Evolutionary conservation across 2,329 filamentous ascomycete genomes (phyloP).

Genomic region (Aureobasidium sp.): DNA sequence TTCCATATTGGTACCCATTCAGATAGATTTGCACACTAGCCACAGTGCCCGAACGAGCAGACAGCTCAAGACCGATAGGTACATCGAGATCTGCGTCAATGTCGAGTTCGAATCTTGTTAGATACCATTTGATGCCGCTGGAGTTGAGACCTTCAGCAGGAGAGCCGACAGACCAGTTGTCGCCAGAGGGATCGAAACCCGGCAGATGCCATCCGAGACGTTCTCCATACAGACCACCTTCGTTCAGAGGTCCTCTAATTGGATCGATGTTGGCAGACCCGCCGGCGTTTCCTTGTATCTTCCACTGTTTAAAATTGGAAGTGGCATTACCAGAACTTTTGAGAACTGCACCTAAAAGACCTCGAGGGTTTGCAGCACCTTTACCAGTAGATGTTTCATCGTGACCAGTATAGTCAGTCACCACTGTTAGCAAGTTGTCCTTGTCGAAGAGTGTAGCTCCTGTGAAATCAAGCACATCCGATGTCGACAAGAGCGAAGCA

Average conservation of each 20-base stretch:
- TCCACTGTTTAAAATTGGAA: slow-evolving; percentile 47
- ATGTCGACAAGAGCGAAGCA: slow-evolving; percentile 34
- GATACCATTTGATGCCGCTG: slow-evolving; percentile 51
- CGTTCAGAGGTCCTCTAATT: slow-evolving; percentile 49
- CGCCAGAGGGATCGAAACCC: slow-evolving; percentile 35
- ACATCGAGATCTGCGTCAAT: slow-evolving; percentile 46
- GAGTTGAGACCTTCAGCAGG: slow-evolving; percentile 31
- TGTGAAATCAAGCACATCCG: slow-evolving; percentile 43
- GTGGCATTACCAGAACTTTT: slow-evolving; percentile 21
- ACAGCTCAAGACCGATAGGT: slow-evolving; percentile 49
- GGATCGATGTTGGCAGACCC: slow-evolving; percentile 48
- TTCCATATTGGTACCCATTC: slow-evolving; percentile 56
- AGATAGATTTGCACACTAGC: slow-evolving; percentile 53
- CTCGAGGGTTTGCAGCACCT: slow-evolving; percentile 43
- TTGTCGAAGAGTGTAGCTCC: slow-evolving; percentile 36
- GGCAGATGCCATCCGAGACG: slow-evolving; percentile 54
- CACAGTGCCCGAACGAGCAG: slow-evolving; percentile 36
- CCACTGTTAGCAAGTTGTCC: slow-evolving; percentile 46
- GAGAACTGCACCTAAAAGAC: slow-evolving; percentile 47
- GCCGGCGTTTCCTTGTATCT: slow-evolving; percentile 51
- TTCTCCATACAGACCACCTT: slow-evolving; percentile 53
- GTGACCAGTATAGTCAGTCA: slow-evolving; percentile 57
- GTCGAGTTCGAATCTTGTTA: slow-evolving; percentile 44
- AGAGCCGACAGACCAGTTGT: slow-evolving; percentile 35
- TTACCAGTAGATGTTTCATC: slow-evolving; percentile 46